A percentile compares a stretch with the other conserved stretches of the same genome.
These are phyloP conservation scores for Lecanicillium sp. DNA, from an alignment of 2,329 filamentous ascomycete species.

Conservation along the genomic window DNA sequence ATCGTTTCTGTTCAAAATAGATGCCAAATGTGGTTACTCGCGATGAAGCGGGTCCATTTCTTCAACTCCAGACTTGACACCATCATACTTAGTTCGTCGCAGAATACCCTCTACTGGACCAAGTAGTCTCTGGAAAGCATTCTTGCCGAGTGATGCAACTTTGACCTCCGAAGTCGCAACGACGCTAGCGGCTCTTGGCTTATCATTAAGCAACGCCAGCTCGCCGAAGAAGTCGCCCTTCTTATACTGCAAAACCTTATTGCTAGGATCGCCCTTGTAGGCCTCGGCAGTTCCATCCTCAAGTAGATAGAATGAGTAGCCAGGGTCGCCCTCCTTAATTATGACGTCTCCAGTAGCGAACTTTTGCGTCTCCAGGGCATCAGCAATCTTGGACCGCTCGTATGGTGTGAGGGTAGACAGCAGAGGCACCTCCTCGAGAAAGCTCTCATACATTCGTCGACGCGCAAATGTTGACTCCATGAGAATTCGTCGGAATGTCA, in stretches of 20 bases:
- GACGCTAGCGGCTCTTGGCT: slow-evolving; percentile 84
- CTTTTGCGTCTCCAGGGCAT: slow-evolving; percentile 87
- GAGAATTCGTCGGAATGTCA: slow-evolving; percentile 94
- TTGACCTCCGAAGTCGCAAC: slow-evolving; percentile 81
- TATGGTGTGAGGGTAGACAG: slow-evolving; percentile 78
- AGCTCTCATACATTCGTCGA: slow-evolving; percentile 92
- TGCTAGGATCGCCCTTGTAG: slow-evolving; percentile 64
- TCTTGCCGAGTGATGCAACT: slow-evolving; percentile 85
- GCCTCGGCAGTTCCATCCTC: slow-evolving; percentile 83
- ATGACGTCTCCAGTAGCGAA: slow-evolving; percentile 73
- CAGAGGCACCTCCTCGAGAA: slow-evolving; percentile 87
- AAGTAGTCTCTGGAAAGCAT: slow-evolving; percentile 86
- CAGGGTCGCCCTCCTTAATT: slow-evolving; percentile 85
- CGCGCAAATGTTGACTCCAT: slow-evolving; percentile 98
- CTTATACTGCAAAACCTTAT: slow-evolving; percentile 69
- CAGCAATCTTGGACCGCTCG: slow-evolving; percentile 94
- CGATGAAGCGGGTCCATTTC: slow-evolving; percentile 57
- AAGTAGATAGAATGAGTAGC: slow-evolving; percentile 84
- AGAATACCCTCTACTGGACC: slow-evolving; percentile 93
- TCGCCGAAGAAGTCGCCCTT: slow-evolving; percentile 98
- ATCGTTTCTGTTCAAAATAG: too few species aligned
- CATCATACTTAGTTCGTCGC: slow-evolving; percentile 63
- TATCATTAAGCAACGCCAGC: slow-evolving; percentile 85
- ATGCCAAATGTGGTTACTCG: slow-evolving; percentile 14
- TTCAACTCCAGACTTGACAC: slow-evolving; percentile 53